Evolutionary conservation across 176 grass and related monocot genomes (phyloP).

Genomic region (Oryza coarctata): DNA sequence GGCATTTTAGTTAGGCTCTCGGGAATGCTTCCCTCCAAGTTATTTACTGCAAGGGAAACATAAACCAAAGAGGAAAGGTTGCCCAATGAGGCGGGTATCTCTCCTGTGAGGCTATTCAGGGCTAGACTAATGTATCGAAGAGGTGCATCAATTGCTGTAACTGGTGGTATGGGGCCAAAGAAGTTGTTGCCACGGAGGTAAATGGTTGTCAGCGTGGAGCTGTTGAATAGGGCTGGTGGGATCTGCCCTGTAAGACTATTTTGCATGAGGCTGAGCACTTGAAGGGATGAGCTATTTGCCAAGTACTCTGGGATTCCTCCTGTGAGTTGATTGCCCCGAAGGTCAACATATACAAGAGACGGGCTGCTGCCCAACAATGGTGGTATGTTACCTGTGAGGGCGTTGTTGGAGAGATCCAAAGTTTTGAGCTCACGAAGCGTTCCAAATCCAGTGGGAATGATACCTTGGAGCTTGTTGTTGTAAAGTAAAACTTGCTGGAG

Average conservation of each 20-base stretch:
- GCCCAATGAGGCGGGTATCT: neutral
- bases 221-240: constrained; percentile 26
- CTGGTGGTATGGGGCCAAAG: neutral
- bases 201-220: neutral
- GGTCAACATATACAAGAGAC: constrained; percentile 1
- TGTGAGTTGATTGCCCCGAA: constrained; percentile 10
- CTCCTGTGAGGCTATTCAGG: neutral
- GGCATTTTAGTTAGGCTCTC: neutral
- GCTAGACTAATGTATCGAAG: neutral
- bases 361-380: constrained; percentile 29
- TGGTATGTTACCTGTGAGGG: constrained; percentile 23
- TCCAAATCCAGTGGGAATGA: constrained; percentile 19
- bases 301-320: neutral
- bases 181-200: neutral
- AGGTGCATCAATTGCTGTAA: neutral
- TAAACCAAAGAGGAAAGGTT: neutral
- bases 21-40: neutral
- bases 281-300: constrained; percentile 35
- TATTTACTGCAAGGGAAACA: neutral
- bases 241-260: constrained; percentile 35
- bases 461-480: constrained; percentile 30
- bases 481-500: neutral
- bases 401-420: constrained; percentile 9
- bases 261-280: neutral
- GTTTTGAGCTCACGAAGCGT: constrained; percentile 11